A percentile compares a stretch with the other conserved stretches of the same genome.
Evolutionary conservation across 129 eudicot genomes (phyloP).

Genomic region (Lonicera japonica): DNA sequence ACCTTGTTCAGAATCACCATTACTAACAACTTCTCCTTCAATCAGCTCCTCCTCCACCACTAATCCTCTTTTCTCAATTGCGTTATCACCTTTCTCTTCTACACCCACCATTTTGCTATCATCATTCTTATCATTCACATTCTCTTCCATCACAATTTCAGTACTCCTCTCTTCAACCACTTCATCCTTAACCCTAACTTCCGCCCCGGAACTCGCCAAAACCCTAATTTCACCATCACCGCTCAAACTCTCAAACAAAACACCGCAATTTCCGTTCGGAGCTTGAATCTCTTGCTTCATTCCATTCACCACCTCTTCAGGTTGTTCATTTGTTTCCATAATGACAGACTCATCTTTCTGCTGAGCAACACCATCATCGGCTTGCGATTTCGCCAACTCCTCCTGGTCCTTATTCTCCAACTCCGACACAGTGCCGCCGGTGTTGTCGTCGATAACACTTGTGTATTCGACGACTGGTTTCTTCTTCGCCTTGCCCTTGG

Average conservation of each 20-base stretch:
- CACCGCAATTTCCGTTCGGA: background rate
- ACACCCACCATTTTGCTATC: slow-evolving; percentile 2
- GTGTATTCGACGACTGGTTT: background rate
- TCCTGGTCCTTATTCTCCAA: background rate
- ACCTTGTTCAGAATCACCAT: background rate
- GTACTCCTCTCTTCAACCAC: background rate
- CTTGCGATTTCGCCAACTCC: slow-evolving; percentile 13
- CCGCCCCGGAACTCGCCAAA: slow-evolving; percentile 3
- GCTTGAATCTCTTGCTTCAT: slow-evolving; percentile 5
- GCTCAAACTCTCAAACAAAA: slow-evolving; percentile 3
- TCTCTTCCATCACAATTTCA: background rate
- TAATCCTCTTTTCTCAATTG: background rate
- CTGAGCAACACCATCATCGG: background rate
- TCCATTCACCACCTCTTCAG: background rate
- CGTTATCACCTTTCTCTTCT: slow-evolving; percentile 10
- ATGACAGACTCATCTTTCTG: no score
- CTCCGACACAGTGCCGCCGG: background rate
- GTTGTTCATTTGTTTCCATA: background rate
- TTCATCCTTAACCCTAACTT: background rate
- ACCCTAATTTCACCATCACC: background rate
- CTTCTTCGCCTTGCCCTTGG: slow-evolving; percentile 5
- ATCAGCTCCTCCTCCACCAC: background rate
- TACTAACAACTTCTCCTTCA: background rate
- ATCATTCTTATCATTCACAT: slow-evolving; percentile 6
- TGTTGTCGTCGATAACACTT: background rate